Evolutionary conservation across 2,329 filamentous ascomycete genomes (phyloP).

Genomic region (Diaporthe citriasiana): DNA sequence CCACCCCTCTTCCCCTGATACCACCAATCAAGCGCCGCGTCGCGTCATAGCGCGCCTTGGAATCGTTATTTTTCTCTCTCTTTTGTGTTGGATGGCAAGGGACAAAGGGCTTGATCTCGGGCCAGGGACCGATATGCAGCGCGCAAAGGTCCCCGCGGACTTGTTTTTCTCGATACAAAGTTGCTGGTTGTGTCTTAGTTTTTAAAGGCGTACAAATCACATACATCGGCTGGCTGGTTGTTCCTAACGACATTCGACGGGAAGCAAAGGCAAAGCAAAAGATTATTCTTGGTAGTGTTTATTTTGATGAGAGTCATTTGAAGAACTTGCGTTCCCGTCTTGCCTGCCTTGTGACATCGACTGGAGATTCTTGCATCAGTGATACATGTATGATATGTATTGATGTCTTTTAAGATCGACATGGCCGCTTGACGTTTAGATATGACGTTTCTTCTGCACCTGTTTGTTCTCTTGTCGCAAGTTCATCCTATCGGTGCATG

Average conservation of each 20-base stretch:
- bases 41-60: constrained; percentile 30
- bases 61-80: background rate
- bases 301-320: constrained; percentile 38
- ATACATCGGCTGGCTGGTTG: constrained; percentile 42
- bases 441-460: background rate
- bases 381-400: background rate
- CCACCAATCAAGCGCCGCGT: constrained; percentile 35
- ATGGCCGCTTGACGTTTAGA: background rate
- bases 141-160: constrained; percentile 24
- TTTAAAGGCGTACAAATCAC: constrained; percentile 40
- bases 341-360: background rate
- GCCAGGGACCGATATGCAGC: constrained; percentile 14
- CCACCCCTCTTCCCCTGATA: constrained; percentile 34
- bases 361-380: background rate
- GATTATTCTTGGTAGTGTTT: constrained; percentile 41
- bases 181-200: constrained; percentile 31
- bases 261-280: constrained; percentile 31
- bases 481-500: constrained; percentile 8
- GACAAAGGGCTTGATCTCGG: constrained; percentile 25
- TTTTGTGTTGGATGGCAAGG: constrained; percentile 27
- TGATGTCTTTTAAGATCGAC: background rate
- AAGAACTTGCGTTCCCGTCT: background rate
- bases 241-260: constrained; percentile 17
- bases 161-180: constrained; percentile 41
- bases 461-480: background rate